Evolutionary conservation across 176 grass and related monocot genomes (phyloP).

Genomic region (Guadua angustifolia): DNA sequence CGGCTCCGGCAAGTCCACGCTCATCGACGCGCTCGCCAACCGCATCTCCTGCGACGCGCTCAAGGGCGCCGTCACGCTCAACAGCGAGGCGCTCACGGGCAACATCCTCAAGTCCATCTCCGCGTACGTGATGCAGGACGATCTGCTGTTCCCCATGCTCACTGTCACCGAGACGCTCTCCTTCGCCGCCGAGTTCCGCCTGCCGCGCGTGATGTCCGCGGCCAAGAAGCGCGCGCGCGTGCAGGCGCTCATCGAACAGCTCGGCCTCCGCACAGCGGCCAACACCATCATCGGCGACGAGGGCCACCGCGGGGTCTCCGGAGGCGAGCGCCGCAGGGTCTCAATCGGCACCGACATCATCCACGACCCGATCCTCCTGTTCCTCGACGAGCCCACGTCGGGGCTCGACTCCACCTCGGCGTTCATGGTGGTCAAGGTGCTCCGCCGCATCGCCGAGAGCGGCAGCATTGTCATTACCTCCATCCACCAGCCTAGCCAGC

Average conservation of each 20-base stretch:
- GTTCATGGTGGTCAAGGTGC: conserved; percentile 91
- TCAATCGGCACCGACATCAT: conserved; percentile 93
- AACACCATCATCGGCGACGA: conserved; percentile 97
- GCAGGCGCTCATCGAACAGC: conserved; percentile 84
- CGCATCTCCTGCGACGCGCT: conserved; percentile 73
- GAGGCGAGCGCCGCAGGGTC: conserved; percentile 80
- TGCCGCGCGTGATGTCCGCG: conserved; percentile 63
- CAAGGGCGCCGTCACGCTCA: conserved; percentile 75
- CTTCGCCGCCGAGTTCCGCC: conserved; percentile 96
- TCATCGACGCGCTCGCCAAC: conserved; percentile 91
- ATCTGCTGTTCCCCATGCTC: conserved; percentile 92
- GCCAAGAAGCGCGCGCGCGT: conserved; percentile 83
- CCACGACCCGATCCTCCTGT: conserved; percentile 88
- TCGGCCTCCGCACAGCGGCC: conserved; percentile 66
- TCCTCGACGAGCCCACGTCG: conserved; percentile 96
- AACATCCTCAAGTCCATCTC: conserved; percentile 75
- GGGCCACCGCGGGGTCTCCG: conserved; percentile 88
- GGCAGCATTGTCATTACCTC: conserved; percentile 94
- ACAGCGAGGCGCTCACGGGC: conserved; percentile 68
- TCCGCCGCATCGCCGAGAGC: conserved; percentile 72
- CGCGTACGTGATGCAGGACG: conserved; percentile 98
- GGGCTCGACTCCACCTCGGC: conserved; percentile 96
- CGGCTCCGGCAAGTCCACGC: conserved; percentile 93
- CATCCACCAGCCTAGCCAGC: conserved; percentile 89
- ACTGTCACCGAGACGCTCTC: conserved; percentile 88